These are phyloP conservation scores for Lecanicillium sp. DNA, from an alignment of 2,329 filamentous ascomycete genomes.

Conservation along the genomic window DNA sequence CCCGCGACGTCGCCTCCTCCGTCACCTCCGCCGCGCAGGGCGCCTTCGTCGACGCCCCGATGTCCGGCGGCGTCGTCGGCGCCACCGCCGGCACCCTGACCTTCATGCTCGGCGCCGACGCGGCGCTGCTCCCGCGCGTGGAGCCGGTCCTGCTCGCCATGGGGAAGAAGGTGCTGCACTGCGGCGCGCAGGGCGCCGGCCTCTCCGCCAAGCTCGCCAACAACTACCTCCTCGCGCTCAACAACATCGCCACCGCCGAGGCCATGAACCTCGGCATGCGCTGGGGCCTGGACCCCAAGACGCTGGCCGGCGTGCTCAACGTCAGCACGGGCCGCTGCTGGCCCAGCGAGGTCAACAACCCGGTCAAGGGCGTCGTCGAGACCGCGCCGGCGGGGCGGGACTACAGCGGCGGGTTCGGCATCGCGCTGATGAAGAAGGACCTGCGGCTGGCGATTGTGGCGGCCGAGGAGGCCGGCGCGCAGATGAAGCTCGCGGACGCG, in stretches of 20 bases:
- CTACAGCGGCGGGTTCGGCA: slow-evolving; percentile 72
- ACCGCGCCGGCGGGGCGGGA: slow-evolving; percentile 68
- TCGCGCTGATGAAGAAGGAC: slow-evolving; percentile 77
- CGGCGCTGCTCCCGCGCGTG: slow-evolving; percentile 55
- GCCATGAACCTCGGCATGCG: slow-evolving; percentile 60
- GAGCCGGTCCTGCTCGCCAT: slow-evolving; percentile 70
- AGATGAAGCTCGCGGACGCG: slow-evolving; percentile 56
- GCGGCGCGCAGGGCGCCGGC: slow-evolving; percentile 77
- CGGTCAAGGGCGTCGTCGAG: slow-evolving; percentile 76
- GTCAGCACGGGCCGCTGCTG: slow-evolving; percentile 91
- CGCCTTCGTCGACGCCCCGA: slow-evolving; percentile 86
- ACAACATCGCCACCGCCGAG: slow-evolving; percentile 70
- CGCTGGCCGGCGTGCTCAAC: slow-evolving; percentile 82
- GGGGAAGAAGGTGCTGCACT: slow-evolving; percentile 81
- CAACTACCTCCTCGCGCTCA: slow-evolving; percentile 91
- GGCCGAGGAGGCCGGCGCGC: slow-evolving; percentile 60
- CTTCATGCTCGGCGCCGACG: slow-evolving; percentile 83
- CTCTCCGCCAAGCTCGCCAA: slow-evolving; percentile 92
- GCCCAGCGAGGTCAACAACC: slow-evolving; percentile 95
- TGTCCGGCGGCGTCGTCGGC: slow-evolving; percentile 94
- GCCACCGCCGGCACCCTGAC: slow-evolving; percentile 82
- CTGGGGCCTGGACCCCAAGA: slow-evolving; percentile 54
- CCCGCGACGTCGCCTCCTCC: slow-evolving; percentile 65
- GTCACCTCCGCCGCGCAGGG: slow-evolving; percentile 61
- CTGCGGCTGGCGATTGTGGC: slow-evolving; percentile 66